These are phyloP conservation scores for Podospora bellae-mahoneyi DNA, from an alignment of 495 filamentous ascomycete species.

Conservation along the genomic window DNA sequence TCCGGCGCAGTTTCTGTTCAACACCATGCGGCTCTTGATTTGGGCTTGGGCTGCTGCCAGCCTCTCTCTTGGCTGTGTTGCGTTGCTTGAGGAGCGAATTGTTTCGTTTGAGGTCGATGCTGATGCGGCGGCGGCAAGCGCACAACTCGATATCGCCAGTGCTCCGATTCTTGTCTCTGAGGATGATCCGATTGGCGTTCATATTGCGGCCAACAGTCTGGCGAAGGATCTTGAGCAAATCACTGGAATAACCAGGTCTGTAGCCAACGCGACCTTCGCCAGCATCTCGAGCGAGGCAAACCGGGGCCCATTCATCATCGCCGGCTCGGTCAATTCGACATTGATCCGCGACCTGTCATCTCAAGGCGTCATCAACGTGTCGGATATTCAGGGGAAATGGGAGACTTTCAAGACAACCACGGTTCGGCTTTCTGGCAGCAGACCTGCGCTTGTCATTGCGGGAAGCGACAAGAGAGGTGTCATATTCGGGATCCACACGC, in stretches of 20 bases:
- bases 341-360: conserved; percentile 41
- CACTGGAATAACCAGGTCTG: conserved; percentile 45
- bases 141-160: conserved; percentile 27
- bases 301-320: conserved; percentile 47
- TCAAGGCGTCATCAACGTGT: conserved; percentile 46
- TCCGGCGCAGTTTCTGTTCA: neutral
- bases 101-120: conserved; percentile 26
- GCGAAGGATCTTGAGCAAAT: conserved; percentile 57
- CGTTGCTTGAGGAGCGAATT: conserved; percentile 28
- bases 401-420: conserved; percentile 57
- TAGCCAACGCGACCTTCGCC: conserved; percentile 30
- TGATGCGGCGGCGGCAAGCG: conserved; percentile 2
- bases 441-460: conserved; percentile 54
- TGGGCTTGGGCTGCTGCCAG: neutral
- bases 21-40: neutral
- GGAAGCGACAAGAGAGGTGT: conserved; percentile 59
- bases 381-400: conserved; percentile 53
- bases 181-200: conserved; percentile 55
- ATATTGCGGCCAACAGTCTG: conserved; percentile 55
- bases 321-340: conserved; percentile 55
- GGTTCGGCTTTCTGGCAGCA: conserved; percentile 47
- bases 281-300: conserved; percentile 19
- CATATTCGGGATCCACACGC: conserved; percentile 59
- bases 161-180: conserved; percentile 38
- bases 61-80: neutral